Evolutionary conservation across 2,329 filamentous ascomycete species (phyloP).

Genomic region (Monosporascus ibericus): DNA sequence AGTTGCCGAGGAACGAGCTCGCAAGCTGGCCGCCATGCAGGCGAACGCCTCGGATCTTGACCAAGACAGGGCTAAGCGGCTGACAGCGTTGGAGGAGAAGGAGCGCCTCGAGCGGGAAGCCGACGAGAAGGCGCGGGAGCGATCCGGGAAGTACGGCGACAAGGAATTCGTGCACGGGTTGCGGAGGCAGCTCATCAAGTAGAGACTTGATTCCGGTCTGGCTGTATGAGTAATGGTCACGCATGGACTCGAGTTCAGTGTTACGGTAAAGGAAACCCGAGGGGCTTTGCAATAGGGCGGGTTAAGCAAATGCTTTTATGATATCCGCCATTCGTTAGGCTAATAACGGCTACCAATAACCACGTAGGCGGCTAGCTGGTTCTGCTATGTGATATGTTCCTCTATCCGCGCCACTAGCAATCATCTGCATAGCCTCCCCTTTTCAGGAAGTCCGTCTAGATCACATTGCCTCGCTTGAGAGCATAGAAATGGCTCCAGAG

Average conservation of each 20-base stretch:
- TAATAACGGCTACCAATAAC: too few relatives aligned
- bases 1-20: conserved; percentile 48
- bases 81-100: conserved; percentile 59
- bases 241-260: neutral
- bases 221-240: neutral
- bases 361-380: too few relatives aligned
- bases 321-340: too few relatives aligned
- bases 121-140: conserved; percentile 57
- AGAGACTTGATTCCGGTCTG: neutral
- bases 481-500: too few relatives aligned
- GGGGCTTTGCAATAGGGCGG: neutral
- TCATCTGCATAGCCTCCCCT: too few relatives aligned
- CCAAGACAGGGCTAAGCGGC: conserved; percentile 59
- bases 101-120: conserved; percentile 60
- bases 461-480: too few relatives aligned
- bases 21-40: conserved; percentile 69
- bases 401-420: too few relatives aligned
- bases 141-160: conserved; percentile 56
- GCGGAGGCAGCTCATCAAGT: conserved; percentile 44
- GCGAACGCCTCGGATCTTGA: conserved; percentile 65
- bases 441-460: too few relatives aligned
- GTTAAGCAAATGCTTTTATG: neutral
- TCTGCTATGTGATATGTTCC: too few relatives aligned
- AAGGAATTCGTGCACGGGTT: conserved; percentile 59
- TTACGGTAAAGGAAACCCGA: neutral